A percentile compares a stretch with the other conserved stretches of the same genome.
phyloP scores from a whole-genome alignment of 495 filamentous ascomycete species.

The Hyphodiscus hymeniophilus region DNA sequence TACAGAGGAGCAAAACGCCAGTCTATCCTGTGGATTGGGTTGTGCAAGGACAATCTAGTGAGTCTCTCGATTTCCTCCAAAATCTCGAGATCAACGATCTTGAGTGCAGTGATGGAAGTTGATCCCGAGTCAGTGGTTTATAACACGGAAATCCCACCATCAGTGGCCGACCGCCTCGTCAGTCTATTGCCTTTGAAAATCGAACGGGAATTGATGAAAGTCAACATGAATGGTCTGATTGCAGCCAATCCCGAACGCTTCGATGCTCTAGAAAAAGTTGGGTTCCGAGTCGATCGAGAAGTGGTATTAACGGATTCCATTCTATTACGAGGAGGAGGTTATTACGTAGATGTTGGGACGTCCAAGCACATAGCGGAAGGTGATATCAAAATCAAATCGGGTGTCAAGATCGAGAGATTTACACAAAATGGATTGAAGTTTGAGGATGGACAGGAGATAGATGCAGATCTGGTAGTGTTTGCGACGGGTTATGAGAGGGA shows the following conservation, averaged over 20 bases:
- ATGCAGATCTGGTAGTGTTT: constrained; percentile 55
- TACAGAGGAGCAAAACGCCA: constrained; percentile 54
- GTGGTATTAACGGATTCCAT: constrained; percentile 45
- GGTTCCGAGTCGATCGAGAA: constrained; percentile 50
- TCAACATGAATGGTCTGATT: constrained; percentile 28
- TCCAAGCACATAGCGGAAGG: constrained; percentile 50
- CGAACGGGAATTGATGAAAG: background rate
- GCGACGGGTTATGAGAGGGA: constrained; percentile 54
- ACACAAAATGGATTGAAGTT: constrained; percentile 42
- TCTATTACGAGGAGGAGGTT: constrained; percentile 52
- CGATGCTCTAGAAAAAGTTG: constrained; percentile 35
- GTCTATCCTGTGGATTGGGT: constrained; percentile 45
- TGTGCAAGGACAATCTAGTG: constrained; percentile 28
- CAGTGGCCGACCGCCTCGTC: background rate
- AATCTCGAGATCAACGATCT: too few relatives aligned
- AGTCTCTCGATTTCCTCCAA: too few relatives aligned
- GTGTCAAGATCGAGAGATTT: constrained; percentile 34
- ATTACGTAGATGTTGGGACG: constrained; percentile 55
- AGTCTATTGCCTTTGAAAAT: background rate
- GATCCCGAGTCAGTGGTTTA: constrained; percentile 13
- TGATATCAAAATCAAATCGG: constrained; percentile 43
- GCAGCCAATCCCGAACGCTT: constrained; percentile 34
- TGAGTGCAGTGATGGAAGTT: too few relatives aligned
- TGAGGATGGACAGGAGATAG: constrained; percentile 43
- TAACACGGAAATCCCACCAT: constrained; percentile 26